Percentiles rank a stretch among this genome's conserved stretches.
Conservation (phyloP, 345 rosid species). For the Erysimum cheiranthoides region DNA sequence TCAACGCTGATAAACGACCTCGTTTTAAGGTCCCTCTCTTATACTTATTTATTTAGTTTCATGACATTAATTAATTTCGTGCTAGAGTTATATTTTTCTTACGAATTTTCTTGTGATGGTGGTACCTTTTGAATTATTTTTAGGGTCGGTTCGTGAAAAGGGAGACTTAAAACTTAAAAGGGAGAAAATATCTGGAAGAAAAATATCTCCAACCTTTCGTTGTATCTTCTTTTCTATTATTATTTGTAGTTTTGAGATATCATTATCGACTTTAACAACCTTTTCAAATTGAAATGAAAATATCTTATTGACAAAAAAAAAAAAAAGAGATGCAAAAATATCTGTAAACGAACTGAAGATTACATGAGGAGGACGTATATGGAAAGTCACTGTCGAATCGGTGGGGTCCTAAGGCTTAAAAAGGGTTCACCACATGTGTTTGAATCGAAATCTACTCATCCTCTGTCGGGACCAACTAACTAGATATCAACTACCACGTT, state of each 20-base stretch:
- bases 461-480: slow-evolving; percentile 21
- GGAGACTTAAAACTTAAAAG: slow-evolving; percentile 24
- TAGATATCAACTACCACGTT: slow-evolving; percentile 6
- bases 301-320: slow-evolving; percentile 20
- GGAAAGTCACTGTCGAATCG: slow-evolving; percentile 37
- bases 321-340: slow-evolving; percentile 35
- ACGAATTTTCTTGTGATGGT: background rate
- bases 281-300: slow-evolving; percentile 35
- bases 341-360: slow-evolving; percentile 31
- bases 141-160: slow-evolving; percentile 73
- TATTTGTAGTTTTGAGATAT: slow-evolving; percentile 31
- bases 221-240: slow-evolving; percentile 16
- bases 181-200: slow-evolving; percentile 11
- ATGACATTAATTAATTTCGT: background rate
- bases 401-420: slow-evolving; percentile 25
- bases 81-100: slow-evolving; percentile 3
- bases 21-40: slow-evolving; percentile 61
- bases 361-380: slow-evolving; percentile 36
- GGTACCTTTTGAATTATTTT: slow-evolving; percentile 48
- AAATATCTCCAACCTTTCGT: slow-evolving; percentile 34
- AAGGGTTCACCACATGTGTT: slow-evolving; percentile 34
- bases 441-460: slow-evolving; percentile 27
- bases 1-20: slow-evolving; percentile 83
- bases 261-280: slow-evolving; percentile 31
- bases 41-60: background rate